Evolutionary conservation across 2,329 filamentous ascomycete genomes (phyloP).

Genomic region (Elsinoe necatrix): DNA sequence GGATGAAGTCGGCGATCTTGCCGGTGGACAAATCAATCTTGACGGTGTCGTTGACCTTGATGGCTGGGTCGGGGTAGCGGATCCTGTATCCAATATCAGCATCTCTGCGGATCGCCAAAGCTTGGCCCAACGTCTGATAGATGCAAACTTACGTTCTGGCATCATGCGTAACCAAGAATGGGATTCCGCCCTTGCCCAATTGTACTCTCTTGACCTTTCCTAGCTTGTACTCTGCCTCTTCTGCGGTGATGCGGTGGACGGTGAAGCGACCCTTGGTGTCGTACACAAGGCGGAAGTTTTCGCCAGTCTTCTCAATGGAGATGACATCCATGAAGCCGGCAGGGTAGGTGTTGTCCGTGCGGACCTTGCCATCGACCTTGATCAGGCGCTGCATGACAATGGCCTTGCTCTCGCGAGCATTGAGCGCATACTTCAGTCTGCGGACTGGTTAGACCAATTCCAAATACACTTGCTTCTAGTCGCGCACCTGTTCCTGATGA

Average conservation of each 20-base stretch:
- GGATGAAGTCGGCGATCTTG: conserved; percentile 96
- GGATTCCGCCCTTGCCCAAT: conserved; percentile 98
- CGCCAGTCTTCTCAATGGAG: conserved; percentile 97
- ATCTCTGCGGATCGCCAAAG: conserved; percentile 61
- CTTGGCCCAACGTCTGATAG: conserved; percentile 99
- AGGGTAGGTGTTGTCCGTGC: conserved; percentile 96
- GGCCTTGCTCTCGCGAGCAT: conserved; percentile 92
- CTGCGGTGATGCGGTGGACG: conserved; percentile 96
- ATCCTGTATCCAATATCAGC: conserved; percentile 55
- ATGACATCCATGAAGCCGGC: conserved; percentile 99
- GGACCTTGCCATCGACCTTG: conserved; percentile 99
- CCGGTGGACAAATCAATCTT: conserved; percentile 93
- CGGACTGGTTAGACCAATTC: conserved; percentile 32
- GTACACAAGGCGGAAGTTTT: conserved; percentile 99
- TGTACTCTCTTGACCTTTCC: conserved; percentile 99
- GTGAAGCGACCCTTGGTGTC: conserved; percentile 99
- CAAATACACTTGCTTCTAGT: conserved; percentile 5
- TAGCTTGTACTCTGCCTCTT: conserved; percentile 99
- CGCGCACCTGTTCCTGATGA: conserved; percentile 70
- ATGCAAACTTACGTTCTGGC: conserved; percentile 99
- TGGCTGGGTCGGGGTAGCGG: conserved; percentile 94
- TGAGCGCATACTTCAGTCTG: conserved; percentile 99
- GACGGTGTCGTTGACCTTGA: conserved; percentile 99
- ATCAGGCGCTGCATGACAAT: conserved; percentile 99
- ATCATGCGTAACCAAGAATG: conserved; percentile 99